These are phyloP conservation scores for Sutorius eximius DNA, from an alignment of 1,284 basidiomycete genomes.

Conservation along the genomic window DNA sequence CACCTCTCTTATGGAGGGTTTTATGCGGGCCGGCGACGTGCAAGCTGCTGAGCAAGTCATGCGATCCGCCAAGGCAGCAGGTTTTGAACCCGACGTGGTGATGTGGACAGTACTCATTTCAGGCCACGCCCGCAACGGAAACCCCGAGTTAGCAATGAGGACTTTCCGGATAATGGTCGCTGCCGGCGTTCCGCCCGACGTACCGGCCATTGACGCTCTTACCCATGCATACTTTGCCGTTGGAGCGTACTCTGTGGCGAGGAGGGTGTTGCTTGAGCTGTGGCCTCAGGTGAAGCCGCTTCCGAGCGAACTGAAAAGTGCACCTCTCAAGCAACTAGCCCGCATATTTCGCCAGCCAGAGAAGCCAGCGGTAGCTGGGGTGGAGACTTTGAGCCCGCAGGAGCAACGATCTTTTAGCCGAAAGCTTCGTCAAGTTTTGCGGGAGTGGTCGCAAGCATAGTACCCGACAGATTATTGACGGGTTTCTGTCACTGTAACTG, in stretches of 20 bases:
- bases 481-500: neutral
- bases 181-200: constrained; percentile 60
- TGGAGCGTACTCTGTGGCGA: constrained; percentile 51
- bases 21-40: constrained; percentile 53
- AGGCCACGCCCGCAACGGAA: constrained; percentile 59
- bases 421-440: constrained; percentile 27
- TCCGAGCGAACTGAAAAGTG: constrained; percentile 45
- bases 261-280: constrained; percentile 52
- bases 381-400: constrained; percentile 25
- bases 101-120: constrained; percentile 74
- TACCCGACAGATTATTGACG: neutral
- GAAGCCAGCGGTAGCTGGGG: constrained; percentile 2
- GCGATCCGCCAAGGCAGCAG: constrained; percentile 46
- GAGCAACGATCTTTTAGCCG: constrained; percentile 34
- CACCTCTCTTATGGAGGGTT: too few relatives aligned
- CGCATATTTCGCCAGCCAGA: constrained; percentile 39
- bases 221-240: constrained; percentile 61
- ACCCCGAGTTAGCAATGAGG: constrained; percentile 52
- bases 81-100: constrained; percentile 55
- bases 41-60: constrained; percentile 52
- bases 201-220: constrained; percentile 67
- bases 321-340: constrained; percentile 46
- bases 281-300: constrained; percentile 68
- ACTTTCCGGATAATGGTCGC: constrained; percentile 65
- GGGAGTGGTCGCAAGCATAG: constrained; percentile 23